Conservation (phyloP, 805 yeast genomes). For the Metschnikowia rubicola region DNA sequence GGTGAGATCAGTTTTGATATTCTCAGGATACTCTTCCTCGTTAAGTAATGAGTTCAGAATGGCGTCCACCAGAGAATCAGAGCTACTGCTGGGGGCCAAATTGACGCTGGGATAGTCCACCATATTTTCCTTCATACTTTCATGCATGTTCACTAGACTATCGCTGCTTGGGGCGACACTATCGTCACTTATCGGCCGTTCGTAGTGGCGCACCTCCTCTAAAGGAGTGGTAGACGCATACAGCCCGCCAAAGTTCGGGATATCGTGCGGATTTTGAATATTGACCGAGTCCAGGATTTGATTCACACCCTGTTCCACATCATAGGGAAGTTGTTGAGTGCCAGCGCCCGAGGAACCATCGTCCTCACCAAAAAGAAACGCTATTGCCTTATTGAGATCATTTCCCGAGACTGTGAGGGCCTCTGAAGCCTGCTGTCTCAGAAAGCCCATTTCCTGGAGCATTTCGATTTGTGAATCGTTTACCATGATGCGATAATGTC, state of each 20-base stretch:
- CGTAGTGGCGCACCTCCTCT: slow-evolving; percentile 7
- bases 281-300: slow-evolving; percentile 16
- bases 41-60: slow-evolving; percentile 1
- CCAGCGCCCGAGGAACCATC: slow-evolving; percentile 11
- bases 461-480: slow-evolving; percentile 9
- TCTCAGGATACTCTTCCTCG: slow-evolving; percentile 9
- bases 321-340: slow-evolving; percentile 10
- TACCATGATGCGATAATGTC: slow-evolving; percentile 6
- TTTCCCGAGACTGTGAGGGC: slow-evolving; percentile 16
- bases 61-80: slow-evolving; percentile 5
- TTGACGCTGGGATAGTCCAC: background rate
- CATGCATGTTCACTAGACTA: slow-evolving; percentile 4
- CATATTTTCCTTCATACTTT: slow-evolving; percentile 1
- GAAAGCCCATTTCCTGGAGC: slow-evolving; percentile 21
- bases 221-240: slow-evolving; percentile 3
- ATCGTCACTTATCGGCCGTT: slow-evolving; percentile 2
- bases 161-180: slow-evolving; percentile 5
- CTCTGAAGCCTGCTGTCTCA: slow-evolving; percentile 14
- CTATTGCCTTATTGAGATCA: slow-evolving; percentile 19
- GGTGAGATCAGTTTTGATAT: slow-evolving; percentile 10
- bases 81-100: background rate
- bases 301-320: slow-evolving; percentile 2
- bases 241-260: slow-evolving; percentile 25
- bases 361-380: slow-evolving; percentile 18
- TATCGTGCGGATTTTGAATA: slow-evolving; percentile 28